Conservation (phyloP, 495 filamentous ascomycete species). For the Amorphotheca resinae region DNA sequence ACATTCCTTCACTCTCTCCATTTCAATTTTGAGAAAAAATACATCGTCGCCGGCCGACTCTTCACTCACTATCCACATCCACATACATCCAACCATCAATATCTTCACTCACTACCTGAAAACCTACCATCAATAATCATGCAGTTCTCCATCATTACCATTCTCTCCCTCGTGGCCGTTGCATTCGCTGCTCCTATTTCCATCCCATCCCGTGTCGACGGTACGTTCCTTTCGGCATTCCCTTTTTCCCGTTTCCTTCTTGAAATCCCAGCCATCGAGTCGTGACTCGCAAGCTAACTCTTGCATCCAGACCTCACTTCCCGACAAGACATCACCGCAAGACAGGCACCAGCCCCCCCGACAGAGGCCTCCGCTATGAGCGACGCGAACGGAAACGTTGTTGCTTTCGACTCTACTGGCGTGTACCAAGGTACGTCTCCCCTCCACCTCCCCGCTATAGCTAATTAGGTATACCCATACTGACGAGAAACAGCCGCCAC, state of each 20-base stretch:
- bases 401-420: constrained; percentile 21
- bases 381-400: constrained; percentile 19
- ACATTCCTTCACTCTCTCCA: constrained; percentile 16
- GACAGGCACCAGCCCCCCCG: background rate
- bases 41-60: constrained; percentile 41
- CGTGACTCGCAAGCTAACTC: background rate
- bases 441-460: background rate
- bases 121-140: constrained; percentile 35
- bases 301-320: background rate
- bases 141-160: constrained; percentile 35
- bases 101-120: no score
- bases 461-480: background rate
- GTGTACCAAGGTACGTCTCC: constrained; percentile 15
- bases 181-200: constrained; percentile 29
- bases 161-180: constrained; percentile 33
- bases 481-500: constrained; percentile 1
- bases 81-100: constrained; percentile 6
- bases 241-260: background rate
- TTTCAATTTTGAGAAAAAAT: no score
- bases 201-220: constrained; percentile 12
- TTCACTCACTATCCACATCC: constrained; percentile 23
- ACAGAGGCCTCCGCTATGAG: constrained; percentile 18
- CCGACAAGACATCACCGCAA: constrained; percentile 5
- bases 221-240: constrained; percentile 19
- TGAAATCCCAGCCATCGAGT: no score